phyloP scores from a whole-genome alignment of 768 basidiomycete species.

The Suillus clintonianus region DNA sequence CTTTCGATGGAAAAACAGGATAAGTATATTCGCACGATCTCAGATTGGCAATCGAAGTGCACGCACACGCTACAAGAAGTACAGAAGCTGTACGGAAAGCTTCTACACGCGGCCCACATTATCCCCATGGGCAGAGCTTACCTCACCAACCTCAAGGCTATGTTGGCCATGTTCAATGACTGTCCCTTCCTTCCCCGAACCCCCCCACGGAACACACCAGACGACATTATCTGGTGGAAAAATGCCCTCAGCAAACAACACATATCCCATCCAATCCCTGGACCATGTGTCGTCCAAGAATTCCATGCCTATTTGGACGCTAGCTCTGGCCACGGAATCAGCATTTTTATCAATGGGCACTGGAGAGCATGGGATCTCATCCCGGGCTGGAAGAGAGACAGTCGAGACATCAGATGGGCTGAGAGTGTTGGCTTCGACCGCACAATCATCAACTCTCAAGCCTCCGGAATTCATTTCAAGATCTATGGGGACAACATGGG shows the following conservation, averaged over 20 bases:
- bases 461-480: background rate
- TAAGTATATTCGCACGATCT: constrained; percentile 18
- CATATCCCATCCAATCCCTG: constrained; percentile 27
- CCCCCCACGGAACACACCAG: constrained; percentile 9
- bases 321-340: constrained; percentile 37
- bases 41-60: too few species aligned
- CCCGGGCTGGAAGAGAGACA: constrained; percentile 29
- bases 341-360: constrained; percentile 16
- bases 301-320: constrained; percentile 43
- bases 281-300: constrained; percentile 24
- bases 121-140: constrained; percentile 37
- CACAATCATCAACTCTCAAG: constrained; percentile 8
- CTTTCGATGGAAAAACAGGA: constrained; percentile 22
- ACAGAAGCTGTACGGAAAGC: constrained; percentile 41
- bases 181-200: constrained; percentile 30
- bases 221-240: constrained; percentile 42
- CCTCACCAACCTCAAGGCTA: constrained; percentile 37
- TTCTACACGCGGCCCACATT: constrained; percentile 36
- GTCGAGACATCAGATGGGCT: constrained; percentile 47
- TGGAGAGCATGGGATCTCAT: constrained; percentile 35
- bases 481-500: constrained; percentile 32
- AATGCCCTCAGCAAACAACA: constrained; percentile 5
- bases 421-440: constrained; percentile 46
- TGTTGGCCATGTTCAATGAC: background rate
- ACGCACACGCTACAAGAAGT: constrained; percentile 19